Evolutionary conservation across 495 filamentous ascomycete species (phyloP), one percentile per base, ranked within the genome.

Genomic region (Daldinia concentrica): DNA sequence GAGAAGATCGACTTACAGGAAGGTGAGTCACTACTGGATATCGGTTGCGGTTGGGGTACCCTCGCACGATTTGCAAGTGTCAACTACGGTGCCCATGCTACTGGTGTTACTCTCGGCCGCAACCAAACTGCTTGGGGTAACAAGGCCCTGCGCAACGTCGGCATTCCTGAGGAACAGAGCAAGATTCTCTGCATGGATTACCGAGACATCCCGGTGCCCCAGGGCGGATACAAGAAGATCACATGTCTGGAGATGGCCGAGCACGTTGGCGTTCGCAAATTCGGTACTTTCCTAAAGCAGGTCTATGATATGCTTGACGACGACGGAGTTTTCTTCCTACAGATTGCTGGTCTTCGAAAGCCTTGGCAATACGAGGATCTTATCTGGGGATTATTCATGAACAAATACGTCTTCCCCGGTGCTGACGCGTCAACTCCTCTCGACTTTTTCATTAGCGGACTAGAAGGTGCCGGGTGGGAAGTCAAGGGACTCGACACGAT

Each of bases 201-300:
- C 83, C 91, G 93, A 68, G 93, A 95, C 77, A 92, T 92, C 64
- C 88, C 90, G 27, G 85, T 89, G 32, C 89, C 88, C 3, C 80
- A 85, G 63, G 90, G 90, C 73, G 81, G 84, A 48, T 96, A 91
- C 80, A 84, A 93, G 75, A 95, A 94, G 85, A 95, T 96, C 77
- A 93, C 91, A 41, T 92, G 90, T 75, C 86, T 96, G 19, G 93
- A 96, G 82, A 96, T 96, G 93, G 91, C 90, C 30, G 92, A 96
- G 83, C 93, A 96, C 77, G 93, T 96, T 64, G 93, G 93, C 80
- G 88, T 96, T 39, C 88, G 90, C 51, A 87, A 92, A 74, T 89
- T 94, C 62, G 78, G 81, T 43, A 72, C 77, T 30, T 95, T 95
- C 83, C 82, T 90, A 73, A 85, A 82, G 66, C 91, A 94, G 79